Evolutionary conservation across 2,329 filamentous ascomycete species (phyloP), one percentile per base, ranked within the genome.

Genomic region (Blastomyces gilchristii): DNA sequence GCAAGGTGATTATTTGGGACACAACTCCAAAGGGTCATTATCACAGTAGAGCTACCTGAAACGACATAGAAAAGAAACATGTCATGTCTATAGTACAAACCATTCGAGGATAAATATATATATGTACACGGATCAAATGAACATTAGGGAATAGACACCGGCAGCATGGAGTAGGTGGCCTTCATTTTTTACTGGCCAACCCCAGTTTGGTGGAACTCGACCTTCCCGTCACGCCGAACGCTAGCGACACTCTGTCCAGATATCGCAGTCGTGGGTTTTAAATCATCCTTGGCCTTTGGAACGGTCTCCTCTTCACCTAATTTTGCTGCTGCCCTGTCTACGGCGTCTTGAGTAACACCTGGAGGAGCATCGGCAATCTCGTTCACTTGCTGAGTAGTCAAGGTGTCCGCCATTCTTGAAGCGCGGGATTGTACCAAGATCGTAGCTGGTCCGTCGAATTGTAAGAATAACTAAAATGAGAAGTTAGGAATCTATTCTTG

Each of bases 391-490:
- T 87, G 83, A 37, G 82, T 81, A 4, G 87, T 90, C 67, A 99
- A 79, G 2, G 89, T 84, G 67, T 99, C 93, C 61, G 85, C 86
- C 53, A 96, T 78, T 18, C 88, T 83, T 28, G 90, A 85, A 16
- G 87, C 91, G n/a, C 93, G 85, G 61, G 91, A 95, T 67, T 96
- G 95, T 70, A 99, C 80, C 53, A 97, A 81, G 58, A 99, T 84
- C 1, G 89, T 97, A 6, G 84, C 85, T 1, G 94, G 94, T 0
- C 94, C 94, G 63, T 87, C 84, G 73, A 99, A 97, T 71, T 90
- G 89, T 41, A 99, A 79, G 76, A 97, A 97, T 34, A 97, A 80
- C 76, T 85, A 65, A 12, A 50, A n/a, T 14, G 41, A 8, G 28
- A 28, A 25, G 52, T 50, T 39, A 49, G 43, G n/a, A 37, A 28